phyloP scores from a whole-genome alignment of 305 asterid species.

The Fraxinus greggii region DNA sequence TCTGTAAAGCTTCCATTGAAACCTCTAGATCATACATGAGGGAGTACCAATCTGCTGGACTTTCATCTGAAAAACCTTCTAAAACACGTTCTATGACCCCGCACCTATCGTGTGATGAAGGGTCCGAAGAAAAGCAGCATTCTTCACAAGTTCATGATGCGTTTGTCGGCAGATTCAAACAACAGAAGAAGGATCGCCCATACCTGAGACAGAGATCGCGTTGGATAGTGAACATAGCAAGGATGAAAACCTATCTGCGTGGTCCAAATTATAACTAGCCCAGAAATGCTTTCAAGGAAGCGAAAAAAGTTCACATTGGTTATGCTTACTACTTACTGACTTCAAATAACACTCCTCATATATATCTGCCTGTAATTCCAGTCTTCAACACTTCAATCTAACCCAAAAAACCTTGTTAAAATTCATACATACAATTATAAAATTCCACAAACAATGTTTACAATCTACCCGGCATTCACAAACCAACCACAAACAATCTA shows the following conservation, averaged over 20 bases:
- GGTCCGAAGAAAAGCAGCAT: conserved; percentile 30
- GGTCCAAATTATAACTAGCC: conserved; percentile 52
- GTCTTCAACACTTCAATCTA: background rate
- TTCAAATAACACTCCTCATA: background rate
- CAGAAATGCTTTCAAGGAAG: conserved; percentile 48
- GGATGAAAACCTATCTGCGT: conserved; percentile 43
- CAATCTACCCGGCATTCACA: background rate
- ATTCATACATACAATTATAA: background rate
- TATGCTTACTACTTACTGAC: background rate
- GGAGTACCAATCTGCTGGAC: conserved; percentile 27
- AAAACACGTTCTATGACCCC: conserved; percentile 4
- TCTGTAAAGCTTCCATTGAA: conserved; percentile 28
- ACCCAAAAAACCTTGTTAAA: background rate
- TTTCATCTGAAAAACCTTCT: conserved; percentile 26
- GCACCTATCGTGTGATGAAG: conserved; percentile 14
- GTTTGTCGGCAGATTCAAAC: conserved; percentile 21
- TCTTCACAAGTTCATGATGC: conserved; percentile 25
- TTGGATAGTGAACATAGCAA: conserved; percentile 78
- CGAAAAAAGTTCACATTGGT: conserved; percentile 23
- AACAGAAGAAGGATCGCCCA: conserved; percentile 20
- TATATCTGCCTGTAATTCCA: background rate
- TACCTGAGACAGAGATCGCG: conserved; percentile 47
- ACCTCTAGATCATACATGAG: conserved; percentile 26
- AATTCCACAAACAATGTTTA: background rate
- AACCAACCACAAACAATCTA: background rate